Percentiles rank a stretch among this genome's conserved stretches.
These are phyloP conservation scores for Gossypium raimondii DNA, from an alignment of 345 rosid genomes.

Conservation along the genomic window DNA sequence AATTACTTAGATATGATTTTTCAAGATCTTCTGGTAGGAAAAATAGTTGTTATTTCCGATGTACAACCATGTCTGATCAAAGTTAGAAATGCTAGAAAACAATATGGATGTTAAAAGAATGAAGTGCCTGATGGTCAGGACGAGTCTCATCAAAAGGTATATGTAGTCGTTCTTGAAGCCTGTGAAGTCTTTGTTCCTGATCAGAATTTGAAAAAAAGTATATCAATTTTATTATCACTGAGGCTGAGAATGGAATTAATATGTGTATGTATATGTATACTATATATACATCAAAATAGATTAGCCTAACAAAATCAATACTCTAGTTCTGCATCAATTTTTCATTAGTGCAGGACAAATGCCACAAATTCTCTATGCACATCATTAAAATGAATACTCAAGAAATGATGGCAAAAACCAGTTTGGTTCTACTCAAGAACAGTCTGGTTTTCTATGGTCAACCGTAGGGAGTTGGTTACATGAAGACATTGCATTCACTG, in stretches of 20 bases:
- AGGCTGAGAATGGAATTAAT: neutral
- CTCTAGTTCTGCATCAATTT: neutral
- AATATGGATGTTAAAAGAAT: constrained; percentile 5
- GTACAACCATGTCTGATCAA: neutral
- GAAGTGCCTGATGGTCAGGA: constrained; percentile 77
- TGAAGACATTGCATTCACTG: neutral
- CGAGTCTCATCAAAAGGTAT: constrained; percentile 79
- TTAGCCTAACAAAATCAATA: too few relatives aligned
- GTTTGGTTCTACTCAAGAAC: neutral
- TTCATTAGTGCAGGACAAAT: neutral
- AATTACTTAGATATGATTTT: too few relatives aligned
- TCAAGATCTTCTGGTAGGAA: neutral
- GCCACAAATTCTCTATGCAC: constrained; percentile 4
- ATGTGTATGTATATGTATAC: neutral
- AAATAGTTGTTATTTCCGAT: neutral
- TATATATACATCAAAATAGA: neutral
- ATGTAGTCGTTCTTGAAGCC: constrained; percentile 69
- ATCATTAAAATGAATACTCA: constrained; percentile 3
- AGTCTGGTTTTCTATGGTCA: neutral
- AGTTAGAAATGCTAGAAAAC: neutral
- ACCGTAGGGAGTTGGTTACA: neutral
- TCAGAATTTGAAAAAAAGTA: constrained; percentile 15
- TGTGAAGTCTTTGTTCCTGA: constrained; percentile 73
- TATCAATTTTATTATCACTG: neutral
- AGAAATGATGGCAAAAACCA: neutral